These are phyloP conservation scores for Trametes gibbosa DNA, from an alignment of 768 basidiomycete species.

Conservation along the genomic window DNA sequence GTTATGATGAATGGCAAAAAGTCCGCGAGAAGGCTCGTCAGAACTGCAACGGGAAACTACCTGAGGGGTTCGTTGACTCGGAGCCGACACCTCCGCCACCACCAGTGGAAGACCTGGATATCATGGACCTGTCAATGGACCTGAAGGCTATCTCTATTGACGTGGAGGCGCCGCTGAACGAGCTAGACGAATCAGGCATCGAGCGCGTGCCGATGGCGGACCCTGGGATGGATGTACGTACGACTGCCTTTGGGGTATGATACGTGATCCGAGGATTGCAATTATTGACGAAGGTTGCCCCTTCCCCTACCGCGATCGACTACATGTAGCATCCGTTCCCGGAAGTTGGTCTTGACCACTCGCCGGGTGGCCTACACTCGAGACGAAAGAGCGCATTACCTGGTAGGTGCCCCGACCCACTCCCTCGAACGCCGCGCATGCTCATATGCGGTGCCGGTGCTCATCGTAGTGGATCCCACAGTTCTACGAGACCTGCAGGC, in stretches of 20 bases:
- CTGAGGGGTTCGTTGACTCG: constrained; percentile 65
- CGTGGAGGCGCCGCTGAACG: constrained; percentile 51
- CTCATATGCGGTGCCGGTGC: not conserved
- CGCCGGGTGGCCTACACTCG: constrained; percentile 71
- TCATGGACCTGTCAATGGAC: constrained; percentile 87
- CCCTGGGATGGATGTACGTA: constrained; percentile 80
- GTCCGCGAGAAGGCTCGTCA: constrained; percentile 73
- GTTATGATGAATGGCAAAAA: constrained; percentile 89
- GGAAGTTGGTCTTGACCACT: constrained; percentile 62
- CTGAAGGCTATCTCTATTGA: constrained; percentile 83
- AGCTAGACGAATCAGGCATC: constrained; percentile 77
- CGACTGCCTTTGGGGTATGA: constrained; percentile 20
- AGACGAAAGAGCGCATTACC: constrained; percentile 82
- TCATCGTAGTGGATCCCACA: constrained; percentile 73
- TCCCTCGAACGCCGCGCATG: constrained; percentile 1
- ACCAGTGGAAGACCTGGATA: constrained; percentile 78
- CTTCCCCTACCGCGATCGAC: constrained; percentile 14
- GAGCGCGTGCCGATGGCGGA: constrained; percentile 92
- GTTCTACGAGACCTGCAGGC: constrained; percentile 87
- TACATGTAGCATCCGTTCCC: constrained; percentile 58
- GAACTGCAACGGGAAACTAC: constrained; percentile 70
- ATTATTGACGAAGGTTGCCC: constrained; percentile 16
- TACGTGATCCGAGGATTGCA: constrained; percentile 21
- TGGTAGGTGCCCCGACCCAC: constrained; percentile 12
- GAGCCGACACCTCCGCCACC: constrained; percentile 75